Evolutionary conservation across 345 rosid genomes (phyloP).

Genomic region (Carallia pectinifolia): DNA sequence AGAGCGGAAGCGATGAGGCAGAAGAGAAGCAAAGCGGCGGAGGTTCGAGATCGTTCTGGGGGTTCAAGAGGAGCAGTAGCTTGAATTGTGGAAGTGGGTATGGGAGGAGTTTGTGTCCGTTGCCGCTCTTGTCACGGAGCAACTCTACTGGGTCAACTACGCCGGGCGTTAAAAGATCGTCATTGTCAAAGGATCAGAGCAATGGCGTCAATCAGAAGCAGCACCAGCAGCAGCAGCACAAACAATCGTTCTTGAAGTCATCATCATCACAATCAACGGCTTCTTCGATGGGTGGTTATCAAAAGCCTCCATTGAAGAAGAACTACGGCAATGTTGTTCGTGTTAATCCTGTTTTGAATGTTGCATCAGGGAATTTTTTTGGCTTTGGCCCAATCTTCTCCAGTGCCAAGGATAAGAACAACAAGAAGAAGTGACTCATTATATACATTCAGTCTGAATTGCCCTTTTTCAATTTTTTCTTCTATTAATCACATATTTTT

Average conservation of each 20-base stretch:
- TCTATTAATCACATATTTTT: not conserved
- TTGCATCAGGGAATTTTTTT: constrained; percentile 64
- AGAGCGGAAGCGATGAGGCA: constrained; percentile 25
- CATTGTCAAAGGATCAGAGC: constrained; percentile 26
- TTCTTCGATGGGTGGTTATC: constrained; percentile 31
- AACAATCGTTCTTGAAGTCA: constrained; percentile 31
- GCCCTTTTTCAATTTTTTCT: not conserved
- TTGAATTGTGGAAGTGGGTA: constrained; percentile 70
- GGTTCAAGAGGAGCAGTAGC: constrained; percentile 75
- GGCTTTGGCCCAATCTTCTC: constrained; percentile 69
- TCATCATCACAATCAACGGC: constrained; percentile 25
- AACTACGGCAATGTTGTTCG: constrained; percentile 46
- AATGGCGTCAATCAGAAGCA: constrained; percentile 38
- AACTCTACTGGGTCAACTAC: constrained; percentile 65
- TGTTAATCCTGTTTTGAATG: constrained; percentile 68
- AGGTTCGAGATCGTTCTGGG: constrained; percentile 67
- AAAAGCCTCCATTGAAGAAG: constrained; percentile 81
- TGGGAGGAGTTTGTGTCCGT: constrained; percentile 67
- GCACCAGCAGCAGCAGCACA: constrained; percentile 43
- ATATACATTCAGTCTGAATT: not conserved
- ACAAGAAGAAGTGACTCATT: constrained; percentile 47
- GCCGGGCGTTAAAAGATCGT: constrained; percentile 30
- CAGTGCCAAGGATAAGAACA: constrained; percentile 59
- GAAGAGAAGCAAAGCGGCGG: constrained; percentile 37
- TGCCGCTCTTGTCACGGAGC: constrained; percentile 71